Percentiles rank a stretch among this genome's conserved stretches.
phyloP scores from a whole-genome alignment of 805 yeast genomes.

The Tetrapisispora nanseiensis region DNA sequence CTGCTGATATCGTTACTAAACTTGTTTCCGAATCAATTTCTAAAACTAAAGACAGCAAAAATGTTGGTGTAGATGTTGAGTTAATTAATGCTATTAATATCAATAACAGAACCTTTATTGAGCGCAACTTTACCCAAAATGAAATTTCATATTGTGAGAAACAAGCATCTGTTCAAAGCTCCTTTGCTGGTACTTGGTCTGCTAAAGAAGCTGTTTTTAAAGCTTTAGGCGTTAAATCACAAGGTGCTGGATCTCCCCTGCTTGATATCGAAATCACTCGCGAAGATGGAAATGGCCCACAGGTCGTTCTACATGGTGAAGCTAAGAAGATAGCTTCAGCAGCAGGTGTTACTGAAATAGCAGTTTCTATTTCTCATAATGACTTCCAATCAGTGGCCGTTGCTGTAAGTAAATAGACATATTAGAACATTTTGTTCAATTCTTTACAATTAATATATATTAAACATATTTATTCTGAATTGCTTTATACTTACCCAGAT shows the following conservation, averaged over 20 bases:
- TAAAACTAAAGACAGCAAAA: constrained; percentile 33
- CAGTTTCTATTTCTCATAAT: constrained; percentile 90
- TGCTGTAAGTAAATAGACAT: constrained; percentile 45
- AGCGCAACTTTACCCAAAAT: constrained; percentile 76
- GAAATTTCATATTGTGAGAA: constrained; percentile 72
- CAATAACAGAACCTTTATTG: constrained; percentile 83
- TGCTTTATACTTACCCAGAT: too few relatives aligned
- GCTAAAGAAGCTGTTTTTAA: constrained; percentile 99
- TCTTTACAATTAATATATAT: too few relatives aligned
- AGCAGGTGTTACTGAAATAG: constrained; percentile 61
- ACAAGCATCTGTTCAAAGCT: constrained; percentile 74
- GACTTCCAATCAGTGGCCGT: constrained; percentile 97
- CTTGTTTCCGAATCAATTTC: constrained; percentile 40
- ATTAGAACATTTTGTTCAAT: too few relatives aligned
- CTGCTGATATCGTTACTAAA: constrained; percentile 51
- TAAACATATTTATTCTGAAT: too few relatives aligned
- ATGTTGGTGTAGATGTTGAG: constrained; percentile 96
- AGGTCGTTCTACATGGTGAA: constrained; percentile 62
- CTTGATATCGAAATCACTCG: constrained; percentile 82
- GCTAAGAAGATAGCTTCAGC: constrained; percentile 66
- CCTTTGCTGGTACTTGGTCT: constrained; percentile 97
- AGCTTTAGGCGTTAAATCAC: constrained; percentile 76
- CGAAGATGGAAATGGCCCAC: constrained; percentile 73
- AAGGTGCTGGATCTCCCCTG: constrained; percentile 93
- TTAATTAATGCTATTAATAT: constrained; percentile 69